Base-by-base conservation (phyloP, 2,329 filamentous ascomycete genomes). In the Septoria petroselini region DNA sequence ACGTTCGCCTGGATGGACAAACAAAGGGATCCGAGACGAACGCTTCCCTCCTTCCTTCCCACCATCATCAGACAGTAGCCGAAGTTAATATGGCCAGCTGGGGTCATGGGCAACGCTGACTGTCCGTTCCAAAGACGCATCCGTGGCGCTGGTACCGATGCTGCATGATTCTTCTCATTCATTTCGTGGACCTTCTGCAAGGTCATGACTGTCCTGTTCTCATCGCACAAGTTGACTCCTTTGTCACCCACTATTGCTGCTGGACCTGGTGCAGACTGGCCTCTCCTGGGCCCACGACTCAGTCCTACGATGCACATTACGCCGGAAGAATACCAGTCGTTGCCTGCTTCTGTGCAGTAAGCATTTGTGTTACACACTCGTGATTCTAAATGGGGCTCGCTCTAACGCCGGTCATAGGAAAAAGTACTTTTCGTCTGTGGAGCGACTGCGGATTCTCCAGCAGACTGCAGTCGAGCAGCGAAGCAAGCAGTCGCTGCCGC, bases 391-490 rank as follows among this genome's bases (percentile, higher is more conserved):
- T 41, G 51, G 54, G 57, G 50, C 52, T 41, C 48, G 17, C 29
- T 52, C 61, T 64, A 41, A 62, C 50, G 21, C 40, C 17, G 15
- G 37, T 23, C 25, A 29, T 65, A 76, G 73, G 62, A 70, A 70
- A 63, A 76, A 88, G 80, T 88, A 86, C 71, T 88, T 88, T 71
- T 86, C 84, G 25, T 83, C 81, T 6, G 75, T 85, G 55, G 85
- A 89, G 69, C 79, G 84, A 50, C 75, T 86, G 51, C 80, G 81
- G 60, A 81, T 88, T 65, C 79, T 78, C 42, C 81, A 82, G 60
- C 70, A 70, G 41, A 68, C 71, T 37, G 68, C 65, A 41, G 59
- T 63, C 34, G 60, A 66, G 41, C 59, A 65, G 48, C 61, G 62
- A 17, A 58, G 53, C 42, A 60, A 55, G 49, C 60, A 61, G 41